Base-by-base conservation (phyloP, 192 early-diverging fungal species). In the Coemansia sp. region DNA sequence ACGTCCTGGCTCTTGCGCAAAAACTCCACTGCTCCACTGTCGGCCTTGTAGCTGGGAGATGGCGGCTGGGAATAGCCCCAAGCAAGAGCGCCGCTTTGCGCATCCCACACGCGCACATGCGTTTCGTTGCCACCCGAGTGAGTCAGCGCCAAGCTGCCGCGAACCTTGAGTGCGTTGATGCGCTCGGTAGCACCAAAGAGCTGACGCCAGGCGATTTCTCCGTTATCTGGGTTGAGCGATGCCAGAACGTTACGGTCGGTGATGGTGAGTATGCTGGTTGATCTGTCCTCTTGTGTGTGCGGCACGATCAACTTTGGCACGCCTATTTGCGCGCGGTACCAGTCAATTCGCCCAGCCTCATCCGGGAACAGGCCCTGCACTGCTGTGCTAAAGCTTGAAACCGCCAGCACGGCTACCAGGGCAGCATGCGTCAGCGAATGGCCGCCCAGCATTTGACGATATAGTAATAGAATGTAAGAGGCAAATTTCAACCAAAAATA, bases 211-310 rank as follows among this genome's bases (percentile, higher is more conserved):
- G 78, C 86, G 63, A 92, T 80, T 46, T 86, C 84, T 4, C 95
- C 95, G 63, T 69, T 88, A 59, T 84, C 82, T 7, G 90, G 70
- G 64, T 82, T 83, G 46, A 97, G 59, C 32, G 87, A 79, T 0
- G 94, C 92, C 57, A 97, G 64, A n/a, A 89, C 87, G 68, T 92
- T 91, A 60, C 85, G 88, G 43, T 89, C 86, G n/a, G 93, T 90
- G 14, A 86, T 88, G 23, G 90, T 79, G 39, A 81, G 64, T 5
- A 91, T 66, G 7, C 70, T 74, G 8, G 75, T 68, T 16, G 74
- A 74, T 32, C 77, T 64, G 32, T 75, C 66, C 52, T 80, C 70
- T 60, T 53, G 47, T 16, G 68, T 60, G 58, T 74, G 63, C 4
- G 69, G 63, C n/a, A 72, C 40, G 10, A 77, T 32, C 64, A 46